Evolutionary conservation across 495 filamentous ascomycete genomes (phyloP), one percentile per base, ranked within the genome.

Genomic region (Penicillium verhagenii): DNA sequence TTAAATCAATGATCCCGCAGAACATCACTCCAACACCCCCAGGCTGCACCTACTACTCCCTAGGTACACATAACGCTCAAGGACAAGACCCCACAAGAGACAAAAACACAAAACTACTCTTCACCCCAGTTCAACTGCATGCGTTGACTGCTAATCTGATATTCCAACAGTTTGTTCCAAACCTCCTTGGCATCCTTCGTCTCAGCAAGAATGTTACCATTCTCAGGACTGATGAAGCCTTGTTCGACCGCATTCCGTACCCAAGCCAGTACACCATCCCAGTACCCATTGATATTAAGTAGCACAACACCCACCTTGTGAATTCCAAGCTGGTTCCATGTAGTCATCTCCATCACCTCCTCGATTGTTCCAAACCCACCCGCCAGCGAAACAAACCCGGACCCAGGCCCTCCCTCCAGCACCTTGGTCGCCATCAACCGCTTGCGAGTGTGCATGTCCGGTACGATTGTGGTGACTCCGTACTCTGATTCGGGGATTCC

Each of bases 311-410:
- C 90, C 54, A 82, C 80, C 52, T 79, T 81, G 69, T 98, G 94
- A 56, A 98, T 98, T 1, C 95, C 94, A 52, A 98, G 70, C 73
- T 97, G 94, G 70, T 97, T 97, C 94, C 94, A 98, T 11, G 94
- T 97, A 26, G 86, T 88, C 51, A 96, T 87, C 80, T 98, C 94
- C 76, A 97, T 93, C 50, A 97, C 75, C 78, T 98, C 94, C 73
- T 98, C 94, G 65, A 97, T 78, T 6, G 95, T 97, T 10, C 94
- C 94, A 71, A 92, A 97, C 0, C 94, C 94, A 18, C 94, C 94
- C 47, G 82, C 85, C 62, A 98, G 73, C 21, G 92, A 90, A 20
- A 97, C 82, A 77, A 98, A 98, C 8, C 95, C 95, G 53, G 83
- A 85, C 3, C 92, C 92, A 0, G 84, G 82, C 0, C 89, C 91